Conservation (phyloP, 1,284 basidiomycete species). For the Ceratobasidium sp. region DNA sequence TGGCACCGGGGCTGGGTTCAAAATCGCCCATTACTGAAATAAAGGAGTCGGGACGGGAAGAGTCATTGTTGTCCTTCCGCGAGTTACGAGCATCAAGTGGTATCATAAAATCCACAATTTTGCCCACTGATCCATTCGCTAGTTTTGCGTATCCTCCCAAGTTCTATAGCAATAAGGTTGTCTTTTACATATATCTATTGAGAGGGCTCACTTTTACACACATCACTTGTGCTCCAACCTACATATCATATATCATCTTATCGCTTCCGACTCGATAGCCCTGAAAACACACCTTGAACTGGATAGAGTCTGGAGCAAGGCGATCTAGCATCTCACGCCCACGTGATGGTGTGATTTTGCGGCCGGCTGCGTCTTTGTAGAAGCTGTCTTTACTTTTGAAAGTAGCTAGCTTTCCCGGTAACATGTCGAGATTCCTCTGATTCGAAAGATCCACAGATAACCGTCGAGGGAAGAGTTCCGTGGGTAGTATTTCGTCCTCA, state of each 20-base stretch:
- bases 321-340: conserved; percentile 55
- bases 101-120: conserved; percentile 45
- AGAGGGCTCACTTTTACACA: conserved; percentile 34
- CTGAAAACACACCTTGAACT: conserved; percentile 12
- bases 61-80: conserved; percentile 9
- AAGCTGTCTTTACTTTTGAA: conserved; percentile 40
- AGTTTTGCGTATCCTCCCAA: conserved; percentile 38
- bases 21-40: conserved; percentile 13
- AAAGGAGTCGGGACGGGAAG: neutral
- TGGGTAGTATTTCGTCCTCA: conserved; percentile 45
- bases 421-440: conserved; percentile 15
- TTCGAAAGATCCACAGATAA: conserved; percentile 45
- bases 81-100: conserved; percentile 9
- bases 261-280: too few relatives aligned
- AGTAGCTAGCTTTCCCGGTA: neutral
- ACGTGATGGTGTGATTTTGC: conserved; percentile 49
- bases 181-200: neutral
- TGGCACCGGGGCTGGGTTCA: neutral
- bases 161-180: conserved; percentile 36
- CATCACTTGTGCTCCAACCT: conserved; percentile 50
- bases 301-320: conserved; percentile 52
- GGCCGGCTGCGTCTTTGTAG: conserved; percentile 54
- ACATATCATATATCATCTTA: neutral
- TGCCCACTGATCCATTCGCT: conserved; percentile 48
- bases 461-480: conserved; percentile 45